A percentile compares a stretch with the other conserved stretches of the same genome.
Evolutionary conservation across 805 yeast genomes (phyloP).

Genomic region (Pichia phayaonensis): DNA sequence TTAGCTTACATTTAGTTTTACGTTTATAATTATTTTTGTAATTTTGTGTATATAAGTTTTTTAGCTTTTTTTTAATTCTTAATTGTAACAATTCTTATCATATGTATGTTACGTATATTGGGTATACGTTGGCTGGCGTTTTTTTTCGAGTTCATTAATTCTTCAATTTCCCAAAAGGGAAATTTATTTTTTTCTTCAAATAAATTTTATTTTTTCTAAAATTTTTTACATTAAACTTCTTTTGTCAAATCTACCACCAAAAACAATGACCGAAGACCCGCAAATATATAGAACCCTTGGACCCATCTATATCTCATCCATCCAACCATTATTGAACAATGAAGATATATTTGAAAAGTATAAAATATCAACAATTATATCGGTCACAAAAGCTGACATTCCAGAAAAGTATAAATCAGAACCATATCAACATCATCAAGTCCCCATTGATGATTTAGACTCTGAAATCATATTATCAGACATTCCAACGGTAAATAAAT

Average conservation of each 20-base stretch:
- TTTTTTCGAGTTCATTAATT: too few relatives aligned
- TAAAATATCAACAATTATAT: constrained; percentile 64
- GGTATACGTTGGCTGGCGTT: too few relatives aligned
- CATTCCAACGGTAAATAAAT: constrained; percentile 53
- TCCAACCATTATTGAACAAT: constrained; percentile 52
- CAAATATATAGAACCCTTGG: constrained; percentile 58
- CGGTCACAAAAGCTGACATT: constrained; percentile 58
- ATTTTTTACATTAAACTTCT: neutral
- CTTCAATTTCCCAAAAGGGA: neutral
- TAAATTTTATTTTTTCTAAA: neutral
- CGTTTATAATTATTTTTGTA: neutral
- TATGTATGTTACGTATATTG: too few relatives aligned
- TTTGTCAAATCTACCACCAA: neutral
- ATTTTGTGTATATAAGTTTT: neutral
- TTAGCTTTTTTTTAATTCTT: neutral
- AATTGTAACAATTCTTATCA: neutral
- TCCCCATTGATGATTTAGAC: constrained; percentile 68
- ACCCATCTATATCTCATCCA: constrained; percentile 67
- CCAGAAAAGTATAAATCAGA: constrained; percentile 39
- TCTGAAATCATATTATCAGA: constrained; percentile 56
- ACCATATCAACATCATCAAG: constrained; percentile 46
- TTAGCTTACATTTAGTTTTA: neutral
- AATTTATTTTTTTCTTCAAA: neutral
- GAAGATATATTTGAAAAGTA: constrained; percentile 42
- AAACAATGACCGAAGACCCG: constrained; percentile 10